Base-by-base conservation (phyloP, 352 stramenopile species). In the Globisporangium nodosum region DNA sequence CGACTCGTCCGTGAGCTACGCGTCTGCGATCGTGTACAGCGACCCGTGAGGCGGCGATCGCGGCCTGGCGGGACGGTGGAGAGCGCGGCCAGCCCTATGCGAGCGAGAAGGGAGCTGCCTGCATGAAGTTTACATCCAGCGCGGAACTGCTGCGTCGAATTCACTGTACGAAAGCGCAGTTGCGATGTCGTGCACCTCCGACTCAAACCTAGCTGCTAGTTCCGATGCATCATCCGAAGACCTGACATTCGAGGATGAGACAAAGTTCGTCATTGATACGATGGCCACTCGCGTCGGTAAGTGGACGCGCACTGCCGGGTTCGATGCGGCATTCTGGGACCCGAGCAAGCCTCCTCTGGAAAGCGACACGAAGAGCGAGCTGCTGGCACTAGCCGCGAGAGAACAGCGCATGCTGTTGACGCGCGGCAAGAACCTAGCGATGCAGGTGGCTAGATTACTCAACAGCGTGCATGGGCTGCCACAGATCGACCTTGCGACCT, bases 1-100 rank as follows among this genome's bases (percentile, higher is more conserved):
- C 18, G 94, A 98, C 64, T 96, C 76, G 30, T 98, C 90, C 60
- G 95, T 98, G 49, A 98, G 92, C 69, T 98, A 98, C 72, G 95
- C 94, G 37, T 96, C 89, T 45, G 95, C 94, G 33, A 87, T 98
- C 37, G 77, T 96, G 46, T 92, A 89, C 69, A 70, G 73, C 53
- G 73, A 75, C 45, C 68, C 74, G 18, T 51, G 31, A 49, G 11
- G 33, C 5, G 33, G 9, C 33, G 6, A 5, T 27, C 24, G 24
- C 24, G 24, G 24, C 24, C 24, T 27, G 24, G 24, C 24, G 24
- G 24, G 24, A 27, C 24, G 24, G 24, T 27, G 24, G 24, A 27
- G 24, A 27, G 24, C 24, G 24, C 24, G 24, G 24, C 24, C 24
- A 27, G 24, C 24, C 24, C 24, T 27, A 27, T 27, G 24, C 1